These are phyloP conservation scores for Lachancea nothofagi DNA, from an alignment of 805 yeast genomes.

Conservation along the genomic window DNA sequence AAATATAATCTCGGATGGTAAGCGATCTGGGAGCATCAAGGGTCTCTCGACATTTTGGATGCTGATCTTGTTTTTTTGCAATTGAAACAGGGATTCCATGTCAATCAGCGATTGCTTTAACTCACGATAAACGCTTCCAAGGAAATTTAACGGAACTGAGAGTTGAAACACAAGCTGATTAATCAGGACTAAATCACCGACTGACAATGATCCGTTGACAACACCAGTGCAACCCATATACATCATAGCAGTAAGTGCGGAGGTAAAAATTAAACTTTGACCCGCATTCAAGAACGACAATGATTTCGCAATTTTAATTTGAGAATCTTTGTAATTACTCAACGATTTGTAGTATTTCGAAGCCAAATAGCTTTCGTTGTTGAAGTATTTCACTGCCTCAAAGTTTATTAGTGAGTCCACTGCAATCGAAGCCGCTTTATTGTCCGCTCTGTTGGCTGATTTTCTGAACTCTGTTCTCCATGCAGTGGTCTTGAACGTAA, in stretches of 20 bases:
- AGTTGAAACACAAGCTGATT: conserved; percentile 95
- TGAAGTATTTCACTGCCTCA: conserved; percentile 91
- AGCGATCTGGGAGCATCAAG: conserved; percentile 38
- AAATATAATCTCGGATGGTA: conserved; percentile 74
- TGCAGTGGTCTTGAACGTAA: conserved; percentile 88
- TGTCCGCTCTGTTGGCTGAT: conserved; percentile 87
- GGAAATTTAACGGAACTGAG: conserved; percentile 87
- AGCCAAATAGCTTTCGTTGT: conserved; percentile 79
- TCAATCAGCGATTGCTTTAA: conserved; percentile 87
- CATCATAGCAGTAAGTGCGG: conserved; percentile 95
- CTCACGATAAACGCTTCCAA: conserved; percentile 94
- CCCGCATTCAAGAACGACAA: conserved; percentile 74
- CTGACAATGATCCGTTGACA: conserved; percentile 73
- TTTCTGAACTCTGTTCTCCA: conserved; percentile 94
- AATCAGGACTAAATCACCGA: conserved; percentile 91
- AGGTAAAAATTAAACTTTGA: conserved; percentile 72
- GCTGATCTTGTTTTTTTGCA: conserved; percentile 67
- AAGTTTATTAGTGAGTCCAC: conserved; percentile 89
- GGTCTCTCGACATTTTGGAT: conserved; percentile 65
- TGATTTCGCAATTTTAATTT: conserved; percentile 79
- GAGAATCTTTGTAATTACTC: conserved; percentile 58
- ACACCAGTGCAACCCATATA: conserved; percentile 95
- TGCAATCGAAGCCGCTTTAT: conserved; percentile 91
- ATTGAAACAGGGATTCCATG: conserved; percentile 89
- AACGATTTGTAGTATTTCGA: conserved; percentile 74